phyloP scores from a whole-genome alignment of 2,329 filamentous ascomycete genomes.

The Coniochaeta prunicola region DNA sequence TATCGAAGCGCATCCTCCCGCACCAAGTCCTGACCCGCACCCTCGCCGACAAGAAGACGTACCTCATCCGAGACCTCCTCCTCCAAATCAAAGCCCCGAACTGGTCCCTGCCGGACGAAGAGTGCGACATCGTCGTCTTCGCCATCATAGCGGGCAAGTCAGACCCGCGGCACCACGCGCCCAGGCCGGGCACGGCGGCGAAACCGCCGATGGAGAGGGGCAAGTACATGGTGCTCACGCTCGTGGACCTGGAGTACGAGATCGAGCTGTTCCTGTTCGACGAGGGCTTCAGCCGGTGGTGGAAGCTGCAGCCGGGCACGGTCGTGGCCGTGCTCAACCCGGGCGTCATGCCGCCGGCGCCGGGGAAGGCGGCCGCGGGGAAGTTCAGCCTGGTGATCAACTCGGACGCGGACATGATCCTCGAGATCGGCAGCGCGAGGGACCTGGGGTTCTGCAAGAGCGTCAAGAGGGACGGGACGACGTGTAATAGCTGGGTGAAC shows the following conservation, averaged over 20 bases:
- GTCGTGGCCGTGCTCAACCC: conserved; percentile 90
- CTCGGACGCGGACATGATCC: conserved; percentile 78
- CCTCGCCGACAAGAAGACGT: conserved; percentile 68
- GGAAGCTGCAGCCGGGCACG: conserved; percentile 89
- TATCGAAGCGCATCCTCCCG: conserved; percentile 75
- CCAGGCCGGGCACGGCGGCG: conserved; percentile 32
- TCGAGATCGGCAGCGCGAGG: conserved; percentile 78
- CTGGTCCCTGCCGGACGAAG: conserved; percentile 73
- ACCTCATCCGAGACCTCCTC: conserved; percentile 73
- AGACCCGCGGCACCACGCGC: conserved; percentile 58
- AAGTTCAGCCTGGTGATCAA: conserved; percentile 80
- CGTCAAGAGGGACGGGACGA: conserved; percentile 73
- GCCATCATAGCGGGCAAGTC: conserved; percentile 87
- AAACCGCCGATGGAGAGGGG: conserved; percentile 51
- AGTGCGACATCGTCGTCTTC: conserved; percentile 85
- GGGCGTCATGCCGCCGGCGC: conserved; percentile 78
- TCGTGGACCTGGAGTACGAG: conserved; percentile 86
- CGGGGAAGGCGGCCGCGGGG: conserved; percentile 67
- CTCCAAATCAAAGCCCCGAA: conserved; percentile 74
- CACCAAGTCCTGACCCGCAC: conserved; percentile 74
- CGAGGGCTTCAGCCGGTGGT: conserved; percentile 83
- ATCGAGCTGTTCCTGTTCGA: conserved; percentile 90
- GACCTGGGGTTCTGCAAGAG: conserved; percentile 87
- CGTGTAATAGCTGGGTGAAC: conserved; percentile 82
- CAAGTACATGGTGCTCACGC: conserved; percentile 88